Conservation (phyloP, 1,284 basidiomycete species). For the Boletus smithii region DNA sequence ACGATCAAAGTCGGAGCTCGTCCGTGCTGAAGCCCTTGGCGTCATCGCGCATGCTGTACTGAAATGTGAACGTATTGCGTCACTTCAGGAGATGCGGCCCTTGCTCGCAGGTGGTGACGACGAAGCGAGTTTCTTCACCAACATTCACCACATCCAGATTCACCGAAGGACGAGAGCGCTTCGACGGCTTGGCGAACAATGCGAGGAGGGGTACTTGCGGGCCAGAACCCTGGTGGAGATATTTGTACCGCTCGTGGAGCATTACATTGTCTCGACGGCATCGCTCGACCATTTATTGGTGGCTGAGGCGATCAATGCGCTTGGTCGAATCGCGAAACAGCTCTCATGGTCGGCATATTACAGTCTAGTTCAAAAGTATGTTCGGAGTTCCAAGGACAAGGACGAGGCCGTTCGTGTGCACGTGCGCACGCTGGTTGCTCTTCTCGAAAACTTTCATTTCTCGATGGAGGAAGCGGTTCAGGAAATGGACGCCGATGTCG, state of each 20-base stretch:
- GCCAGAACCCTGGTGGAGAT: slow-evolving; percentile 79
- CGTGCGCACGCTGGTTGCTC: slow-evolving; percentile 81
- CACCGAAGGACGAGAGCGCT: slow-evolving; percentile 90
- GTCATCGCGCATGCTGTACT: slow-evolving; percentile 79
- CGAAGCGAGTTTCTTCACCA: slow-evolving; percentile 96
- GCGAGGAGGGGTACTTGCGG: slow-evolving; percentile 66
- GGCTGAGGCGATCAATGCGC: slow-evolving; percentile 83
- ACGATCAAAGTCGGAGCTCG: slow-evolving; percentile 80
- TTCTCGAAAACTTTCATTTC: slow-evolving; percentile 94
- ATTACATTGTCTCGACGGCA: slow-evolving; percentile 71
- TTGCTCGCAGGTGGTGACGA: slow-evolving; percentile 89
- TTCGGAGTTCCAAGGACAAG: slow-evolving; percentile 71
- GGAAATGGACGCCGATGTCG: slow-evolving; percentile 29
- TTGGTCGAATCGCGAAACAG: slow-evolving; percentile 72
- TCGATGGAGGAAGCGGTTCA: slow-evolving; percentile 57
- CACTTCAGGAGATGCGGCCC: slow-evolving; percentile 75
- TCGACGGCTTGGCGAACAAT: slow-evolving; percentile 79
- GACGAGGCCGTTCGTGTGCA: slow-evolving; percentile 78
- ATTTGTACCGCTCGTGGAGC: slow-evolving; percentile 84
- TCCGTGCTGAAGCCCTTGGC: slow-evolving; percentile 82
- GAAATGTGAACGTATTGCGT: slow-evolving; percentile 57
- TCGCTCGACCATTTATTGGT: slow-evolving; percentile 88
- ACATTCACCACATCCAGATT: slow-evolving; percentile 91
- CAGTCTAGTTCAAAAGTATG: slow-evolving; percentile 77
- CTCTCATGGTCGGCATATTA: slow-evolving; percentile 88